Base-by-base conservation (phyloP, 306 rosid species). In the Canavalia ensiformis region DNA sequence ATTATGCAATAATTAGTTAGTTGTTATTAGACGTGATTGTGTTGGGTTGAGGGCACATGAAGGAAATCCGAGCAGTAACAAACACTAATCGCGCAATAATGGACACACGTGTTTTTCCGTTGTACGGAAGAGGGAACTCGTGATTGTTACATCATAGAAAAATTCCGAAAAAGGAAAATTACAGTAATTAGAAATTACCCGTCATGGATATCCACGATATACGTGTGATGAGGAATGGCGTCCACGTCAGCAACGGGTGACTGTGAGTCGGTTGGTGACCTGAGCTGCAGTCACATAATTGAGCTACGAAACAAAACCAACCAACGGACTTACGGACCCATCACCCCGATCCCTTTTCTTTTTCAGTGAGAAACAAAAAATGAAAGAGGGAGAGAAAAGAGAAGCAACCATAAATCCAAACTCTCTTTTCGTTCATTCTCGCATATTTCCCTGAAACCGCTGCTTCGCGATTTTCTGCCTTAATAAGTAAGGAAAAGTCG, bases 231-330 rank as follows among this genome's bases (percentile, higher is more conserved):
- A 4, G 51, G 0, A 8, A 0, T 2, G 5, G 8, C 1, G 0
- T 64, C 85, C 89, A 83, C 85, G 79, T 83, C 83, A 83, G 5
- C 54, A 29, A 30, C 52, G 70, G 18, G 74, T 66, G 72, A 83
- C 72, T 72, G 28, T 59, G 75, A 84, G 87, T 83, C 89, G 89
- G 89, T 87, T 69, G 65, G 79, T 59, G 42, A 45, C 30, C 72
- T 70, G 55, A 84, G 81, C 82, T 76, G 46, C 70, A 44, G 65
- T 68, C 60, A 29, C 55, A 63, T 1, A 28, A 25, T 78, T 76
- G 49, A 78, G 75, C 84, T 44, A 41, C 67, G 49, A 75, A 50
- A 75, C 73, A 52, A 44, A 78, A 75, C 52, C 7, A 82, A 80
- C 25, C 25, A 18, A 18, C 25, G 25, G 25, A 18, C 25, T 18